Percentiles rank a stretch among this genome's conserved stretches.
Conservation (phyloP, 345 rosid species). For the Brassica rapa region DNA sequence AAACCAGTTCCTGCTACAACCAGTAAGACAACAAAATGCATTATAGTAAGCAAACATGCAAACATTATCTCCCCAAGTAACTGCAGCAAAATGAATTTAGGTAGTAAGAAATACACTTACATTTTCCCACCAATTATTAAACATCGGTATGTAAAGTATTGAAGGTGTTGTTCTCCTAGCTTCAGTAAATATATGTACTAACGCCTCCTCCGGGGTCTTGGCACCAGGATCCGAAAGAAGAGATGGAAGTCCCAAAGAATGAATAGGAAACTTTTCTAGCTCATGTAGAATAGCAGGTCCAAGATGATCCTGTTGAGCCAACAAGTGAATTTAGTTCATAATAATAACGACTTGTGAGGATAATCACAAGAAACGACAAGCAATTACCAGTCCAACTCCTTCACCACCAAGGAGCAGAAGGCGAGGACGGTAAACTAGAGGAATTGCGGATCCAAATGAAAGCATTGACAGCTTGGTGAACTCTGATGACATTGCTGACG, state of each 20-base stretch:
- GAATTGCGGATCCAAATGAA: slow-evolving; percentile 87
- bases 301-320: slow-evolving; percentile 94
- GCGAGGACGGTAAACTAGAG: slow-evolving; percentile 96
- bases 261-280: slow-evolving; percentile 95
- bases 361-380: slow-evolving; percentile 32
- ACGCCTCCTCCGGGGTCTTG: slow-evolving; percentile 97
- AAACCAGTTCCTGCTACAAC: not conserved
- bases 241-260: slow-evolving; percentile 95
- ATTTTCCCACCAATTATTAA: slow-evolving; percentile 97
- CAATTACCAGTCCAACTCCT: slow-evolving; percentile 93
- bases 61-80: slow-evolving; percentile 9
- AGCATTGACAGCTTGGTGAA: slow-evolving; percentile 88
- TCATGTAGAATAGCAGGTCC: slow-evolving; percentile 98
- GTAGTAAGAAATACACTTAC: slow-evolving; percentile 51
- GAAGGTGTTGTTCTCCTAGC: slow-evolving; percentile 98
- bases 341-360: slow-evolving; percentile 22
- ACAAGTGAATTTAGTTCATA: slow-evolving; percentile 61
- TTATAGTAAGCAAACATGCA: slow-evolving; percentile 20
- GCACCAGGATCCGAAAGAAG: slow-evolving; percentile 99
- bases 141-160: slow-evolving; percentile 85
- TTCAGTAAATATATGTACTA: slow-evolving; percentile 98
- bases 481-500: slow-evolving; percentile 66
- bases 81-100: slow-evolving; percentile 19
- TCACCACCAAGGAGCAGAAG: slow-evolving; percentile 82
- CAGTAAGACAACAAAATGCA: slow-evolving; percentile 5